Evolutionary conservation across 2,329 filamentous ascomycete genomes (phyloP).

Genomic region (Penicillium sp.): DNA sequence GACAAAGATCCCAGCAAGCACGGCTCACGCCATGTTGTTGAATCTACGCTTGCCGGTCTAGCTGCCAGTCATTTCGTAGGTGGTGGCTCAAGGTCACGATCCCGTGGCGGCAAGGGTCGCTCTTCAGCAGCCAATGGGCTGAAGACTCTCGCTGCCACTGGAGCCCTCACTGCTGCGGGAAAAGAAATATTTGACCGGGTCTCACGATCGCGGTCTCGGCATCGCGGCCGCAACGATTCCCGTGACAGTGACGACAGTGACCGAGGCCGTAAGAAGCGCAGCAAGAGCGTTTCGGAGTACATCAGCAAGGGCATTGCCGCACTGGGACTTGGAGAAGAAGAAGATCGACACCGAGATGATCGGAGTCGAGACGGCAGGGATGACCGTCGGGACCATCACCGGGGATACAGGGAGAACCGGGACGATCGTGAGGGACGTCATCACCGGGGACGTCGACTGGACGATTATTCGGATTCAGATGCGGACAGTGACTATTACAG

Average conservation of each 20-base stretch:
- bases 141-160: slow-evolving; percentile 44
- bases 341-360: slow-evolving; percentile 13
- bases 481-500: slow-evolving; percentile 33
- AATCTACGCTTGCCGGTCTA: slow-evolving; percentile 84
- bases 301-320: slow-evolving; percentile 45
- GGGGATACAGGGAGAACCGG: slow-evolving; percentile 4
- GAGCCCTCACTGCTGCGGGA: slow-evolving; percentile 46
- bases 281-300: slow-evolving; percentile 47
- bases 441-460: slow-evolving; percentile 24
- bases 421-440: slow-evolving; percentile 31
- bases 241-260: slow-evolving; percentile 48
- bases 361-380: slow-evolving; percentile 23
- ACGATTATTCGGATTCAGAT: slow-evolving; percentile 43
- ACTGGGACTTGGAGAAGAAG: slow-evolving; percentile 40
- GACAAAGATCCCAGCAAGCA: slow-evolving; percentile 67
- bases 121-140: slow-evolving; percentile 46
- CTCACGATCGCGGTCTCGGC: slow-evolving; percentile 41
- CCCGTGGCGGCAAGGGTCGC: slow-evolving; percentile 59
- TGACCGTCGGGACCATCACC: slow-evolving; percentile 6
- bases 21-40: slow-evolving; percentile 73
- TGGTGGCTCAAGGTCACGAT: slow-evolving; percentile 66
- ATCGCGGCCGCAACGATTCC: slow-evolving; percentile 40
- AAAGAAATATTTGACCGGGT: slow-evolving; percentile 45
- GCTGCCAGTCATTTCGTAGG: slow-evolving; percentile 82
- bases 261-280: slow-evolving; percentile 41